A percentile compares a stretch with the other conserved stretches of the same genome.
Evolutionary conservation across 768 basidiomycete species (phyloP).

Genomic region (Collybiopsis confluens): DNA sequence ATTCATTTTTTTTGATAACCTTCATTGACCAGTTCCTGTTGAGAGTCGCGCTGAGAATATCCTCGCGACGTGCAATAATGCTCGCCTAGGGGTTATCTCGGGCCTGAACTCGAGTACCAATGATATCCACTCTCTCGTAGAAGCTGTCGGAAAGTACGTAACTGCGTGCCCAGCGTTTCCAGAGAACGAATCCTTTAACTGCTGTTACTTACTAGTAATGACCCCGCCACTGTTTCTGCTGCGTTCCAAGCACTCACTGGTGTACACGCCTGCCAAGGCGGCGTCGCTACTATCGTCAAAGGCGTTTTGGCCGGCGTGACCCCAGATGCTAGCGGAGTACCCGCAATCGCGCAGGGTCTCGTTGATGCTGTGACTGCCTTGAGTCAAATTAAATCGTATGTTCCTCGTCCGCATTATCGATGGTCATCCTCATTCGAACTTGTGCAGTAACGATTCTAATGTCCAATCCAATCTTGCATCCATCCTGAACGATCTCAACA

Average conservation of each 20-base stretch:
- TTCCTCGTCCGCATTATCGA: background rate
- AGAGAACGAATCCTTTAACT: too few species aligned
- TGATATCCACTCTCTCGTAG: constrained; percentile 12
- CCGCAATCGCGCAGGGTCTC: constrained; percentile 14
- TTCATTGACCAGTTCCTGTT: constrained; percentile 5
- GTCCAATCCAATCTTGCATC: constrained; percentile 4
- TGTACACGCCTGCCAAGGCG: constrained; percentile 14
- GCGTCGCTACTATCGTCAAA: constrained; percentile 18
- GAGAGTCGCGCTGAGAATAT: background rate
- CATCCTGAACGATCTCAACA: background rate
- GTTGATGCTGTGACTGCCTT: constrained; percentile 16
- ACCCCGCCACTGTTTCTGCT: constrained; percentile 14
- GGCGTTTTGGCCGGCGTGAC: constrained; percentile 17
- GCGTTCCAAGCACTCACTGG: constrained; percentile 14
- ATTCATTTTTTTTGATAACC: background rate
- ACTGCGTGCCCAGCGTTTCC: background rate
- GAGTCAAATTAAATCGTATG: background rate
- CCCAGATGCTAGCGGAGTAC: constrained; percentile 17
- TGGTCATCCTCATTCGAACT: background rate
- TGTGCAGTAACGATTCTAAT: background rate
- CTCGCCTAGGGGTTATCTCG: constrained; percentile 20
- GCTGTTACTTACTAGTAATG: constrained; percentile 8
- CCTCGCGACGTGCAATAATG: constrained; percentile 19
- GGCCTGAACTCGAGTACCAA: constrained; percentile 19
- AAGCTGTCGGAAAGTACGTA: constrained; percentile 11